Evolutionary conservation across 495 filamentous ascomycete genomes (phyloP).

Genomic region (Aspergillus hancockii): DNA sequence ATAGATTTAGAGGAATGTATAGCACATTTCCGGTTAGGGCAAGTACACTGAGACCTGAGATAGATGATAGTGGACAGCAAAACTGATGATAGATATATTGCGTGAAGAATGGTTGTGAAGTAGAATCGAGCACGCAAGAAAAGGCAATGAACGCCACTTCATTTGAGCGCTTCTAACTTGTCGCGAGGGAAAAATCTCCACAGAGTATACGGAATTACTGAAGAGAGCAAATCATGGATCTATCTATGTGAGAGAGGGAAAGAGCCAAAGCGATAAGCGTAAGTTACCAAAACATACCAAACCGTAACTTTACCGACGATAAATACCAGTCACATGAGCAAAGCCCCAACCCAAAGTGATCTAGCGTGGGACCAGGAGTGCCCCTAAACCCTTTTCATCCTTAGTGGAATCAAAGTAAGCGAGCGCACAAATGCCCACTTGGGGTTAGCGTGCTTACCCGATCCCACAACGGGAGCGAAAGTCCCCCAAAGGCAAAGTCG

Average conservation of each 20-base stretch:
- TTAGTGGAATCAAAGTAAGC: conserved; percentile 40
- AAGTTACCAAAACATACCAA: background rate
- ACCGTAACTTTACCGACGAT: background rate
- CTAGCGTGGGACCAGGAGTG: background rate
- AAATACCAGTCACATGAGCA: background rate
- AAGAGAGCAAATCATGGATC: background rate
- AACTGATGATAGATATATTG: no score
- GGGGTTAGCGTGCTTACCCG: conserved; percentile 42
- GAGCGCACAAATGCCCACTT: conserved; percentile 24
- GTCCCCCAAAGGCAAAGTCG: conserved; percentile 21
- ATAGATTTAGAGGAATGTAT: no score
- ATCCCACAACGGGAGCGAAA: conserved; percentile 50
- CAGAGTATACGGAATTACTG: background rate
- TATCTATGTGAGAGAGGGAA: background rate
- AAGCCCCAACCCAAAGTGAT: background rate
- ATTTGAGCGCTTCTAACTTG: no score
- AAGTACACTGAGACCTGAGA: no score
- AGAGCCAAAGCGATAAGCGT: background rate
- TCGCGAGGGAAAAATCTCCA: no score
- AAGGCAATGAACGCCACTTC: no score
- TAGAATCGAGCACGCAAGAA: no score
- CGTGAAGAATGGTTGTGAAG: no score
- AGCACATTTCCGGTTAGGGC: no score
- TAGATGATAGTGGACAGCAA: no score
- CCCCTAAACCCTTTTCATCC: conserved; percentile 9